These are phyloP conservation scores for Suillus luteus DNA, from an alignment of 768 basidiomycete species.

Conservation along the genomic window DNA sequence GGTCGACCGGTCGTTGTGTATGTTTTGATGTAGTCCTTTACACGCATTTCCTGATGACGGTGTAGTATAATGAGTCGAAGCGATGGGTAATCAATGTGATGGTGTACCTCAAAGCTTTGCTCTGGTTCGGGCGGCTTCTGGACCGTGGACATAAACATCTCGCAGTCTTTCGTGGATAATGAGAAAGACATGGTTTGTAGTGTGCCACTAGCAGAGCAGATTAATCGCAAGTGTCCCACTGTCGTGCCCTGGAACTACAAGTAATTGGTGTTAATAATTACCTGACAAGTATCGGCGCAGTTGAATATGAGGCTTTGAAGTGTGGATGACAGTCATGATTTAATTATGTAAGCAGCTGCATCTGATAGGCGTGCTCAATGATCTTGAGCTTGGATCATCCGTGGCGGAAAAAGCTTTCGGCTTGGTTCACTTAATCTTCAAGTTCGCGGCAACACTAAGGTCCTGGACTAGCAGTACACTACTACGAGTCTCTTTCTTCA, in stretches of 20 bases:
- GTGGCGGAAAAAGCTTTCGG: too few species aligned
- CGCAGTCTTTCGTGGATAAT: background rate
- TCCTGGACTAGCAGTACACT: background rate
- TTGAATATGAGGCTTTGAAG: background rate
- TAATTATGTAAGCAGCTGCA: background rate
- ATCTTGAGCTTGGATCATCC: too few species aligned
- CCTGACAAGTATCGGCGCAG: background rate
- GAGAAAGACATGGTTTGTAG: background rate
- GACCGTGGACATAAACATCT: conserved; percentile 4
- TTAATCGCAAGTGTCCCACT: background rate
- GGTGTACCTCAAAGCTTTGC: conserved; percentile 32
- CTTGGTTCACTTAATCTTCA: background rate
- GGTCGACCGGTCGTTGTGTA: conserved; percentile 48
- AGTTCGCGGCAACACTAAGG: background rate
- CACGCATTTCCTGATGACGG: conserved; percentile 50
- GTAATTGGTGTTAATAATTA: background rate
- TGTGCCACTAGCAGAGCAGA: background rate
- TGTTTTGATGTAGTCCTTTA: conserved; percentile 53
- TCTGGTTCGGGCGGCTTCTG: conserved; percentile 17
- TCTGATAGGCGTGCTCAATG: too few species aligned
- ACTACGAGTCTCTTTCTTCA: background rate
- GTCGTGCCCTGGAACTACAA: background rate
- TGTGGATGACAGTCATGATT: background rate
- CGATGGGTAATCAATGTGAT: background rate
- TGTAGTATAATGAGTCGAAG: background rate